Percentiles rank a stretch among this genome's conserved stretches.
Evolutionary conservation across 208 protist species (phyloP).

Genomic region (Balamuthia mandrillaris): DNA sequence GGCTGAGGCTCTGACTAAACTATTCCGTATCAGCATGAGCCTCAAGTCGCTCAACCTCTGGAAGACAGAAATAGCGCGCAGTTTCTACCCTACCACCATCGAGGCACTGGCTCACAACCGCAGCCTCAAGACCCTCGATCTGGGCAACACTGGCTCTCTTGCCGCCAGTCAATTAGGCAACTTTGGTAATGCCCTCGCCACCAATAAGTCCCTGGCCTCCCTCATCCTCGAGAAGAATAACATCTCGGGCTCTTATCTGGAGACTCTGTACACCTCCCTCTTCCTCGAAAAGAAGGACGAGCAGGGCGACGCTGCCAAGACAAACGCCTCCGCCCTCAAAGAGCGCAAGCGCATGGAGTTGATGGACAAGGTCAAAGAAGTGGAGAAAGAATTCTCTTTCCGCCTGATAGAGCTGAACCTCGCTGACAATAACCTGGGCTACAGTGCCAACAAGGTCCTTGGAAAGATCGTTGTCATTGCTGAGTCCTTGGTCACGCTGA

Average conservation of each 20-base stretch:
- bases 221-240: constrained; percentile 30
- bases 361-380: constrained; percentile 37
- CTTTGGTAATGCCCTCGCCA: background rate
- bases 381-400: constrained; percentile 30
- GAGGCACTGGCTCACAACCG: constrained; percentile 15
- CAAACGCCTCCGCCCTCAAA: background rate
- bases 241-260: constrained; percentile 11
- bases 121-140: background rate
- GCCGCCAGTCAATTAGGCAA: background rate
- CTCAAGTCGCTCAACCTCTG: background rate
- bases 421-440: background rate
- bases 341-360: background rate
- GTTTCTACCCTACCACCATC: background rate
- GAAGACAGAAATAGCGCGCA: background rate
- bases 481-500: background rate
- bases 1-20: constrained; percentile 16
- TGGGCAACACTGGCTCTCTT: constrained; percentile 4
- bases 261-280: constrained; percentile 16
- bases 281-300: constrained; percentile 21
- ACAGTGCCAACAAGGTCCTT: background rate
- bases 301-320: too few relatives aligned
- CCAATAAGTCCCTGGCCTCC: constrained; percentile 16
- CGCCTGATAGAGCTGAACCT: constrained; percentile 31
- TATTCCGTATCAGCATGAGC: constrained; percentile 24
- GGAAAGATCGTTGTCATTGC: constrained; percentile 14